Conservation (phyloP, 2,329 filamentous ascomycete species). For the Neofusicoccum ribis region DNA sequence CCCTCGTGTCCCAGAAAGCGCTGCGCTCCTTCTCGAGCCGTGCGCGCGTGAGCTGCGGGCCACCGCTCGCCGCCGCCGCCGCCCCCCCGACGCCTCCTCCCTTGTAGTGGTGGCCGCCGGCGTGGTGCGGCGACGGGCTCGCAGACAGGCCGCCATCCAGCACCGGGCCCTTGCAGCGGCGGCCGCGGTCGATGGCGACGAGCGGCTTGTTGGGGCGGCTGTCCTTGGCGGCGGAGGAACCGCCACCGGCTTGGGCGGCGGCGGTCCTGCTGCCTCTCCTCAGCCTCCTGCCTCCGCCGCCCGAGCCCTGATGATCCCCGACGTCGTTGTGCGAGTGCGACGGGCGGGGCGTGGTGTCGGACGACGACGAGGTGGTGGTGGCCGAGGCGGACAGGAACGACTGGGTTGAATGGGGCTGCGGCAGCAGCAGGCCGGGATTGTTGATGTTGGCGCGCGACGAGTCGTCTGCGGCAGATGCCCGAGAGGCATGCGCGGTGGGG, state of each 20-base stretch:
- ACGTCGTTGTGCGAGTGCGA: slow-evolving; percentile 13
- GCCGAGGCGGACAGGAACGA: slow-evolving; percentile 6
- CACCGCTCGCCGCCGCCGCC: background rate
- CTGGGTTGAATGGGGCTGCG: slow-evolving; percentile 12
- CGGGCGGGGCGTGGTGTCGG: background rate
- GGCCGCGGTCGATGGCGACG: background rate
- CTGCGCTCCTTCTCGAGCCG: slow-evolving; percentile 69
- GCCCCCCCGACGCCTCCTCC: background rate
- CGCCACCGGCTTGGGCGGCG: background rate
- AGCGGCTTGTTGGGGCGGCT: slow-evolving; percentile 15
- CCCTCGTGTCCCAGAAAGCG: slow-evolving; percentile 89
- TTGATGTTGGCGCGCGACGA: slow-evolving; percentile 18
- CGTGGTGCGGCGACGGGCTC: background rate
- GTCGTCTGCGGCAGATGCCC: background rate
- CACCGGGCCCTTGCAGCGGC: slow-evolving; percentile 10
- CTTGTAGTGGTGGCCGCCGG: too few species aligned
- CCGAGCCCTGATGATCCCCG: background rate
- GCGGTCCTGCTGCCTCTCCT: background rate
- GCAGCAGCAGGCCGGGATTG: background rate
- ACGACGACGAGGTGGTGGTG: background rate
- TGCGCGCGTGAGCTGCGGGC: slow-evolving; percentile 62
- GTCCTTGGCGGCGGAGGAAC: background rate
- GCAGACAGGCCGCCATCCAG: slow-evolving; percentile 13
- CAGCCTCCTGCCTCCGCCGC: background rate
- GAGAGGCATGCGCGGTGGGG: background rate